Evolutionary conservation across 345 rosid species (phyloP).

Genomic region (Eucalyptus globulus): DNA sequence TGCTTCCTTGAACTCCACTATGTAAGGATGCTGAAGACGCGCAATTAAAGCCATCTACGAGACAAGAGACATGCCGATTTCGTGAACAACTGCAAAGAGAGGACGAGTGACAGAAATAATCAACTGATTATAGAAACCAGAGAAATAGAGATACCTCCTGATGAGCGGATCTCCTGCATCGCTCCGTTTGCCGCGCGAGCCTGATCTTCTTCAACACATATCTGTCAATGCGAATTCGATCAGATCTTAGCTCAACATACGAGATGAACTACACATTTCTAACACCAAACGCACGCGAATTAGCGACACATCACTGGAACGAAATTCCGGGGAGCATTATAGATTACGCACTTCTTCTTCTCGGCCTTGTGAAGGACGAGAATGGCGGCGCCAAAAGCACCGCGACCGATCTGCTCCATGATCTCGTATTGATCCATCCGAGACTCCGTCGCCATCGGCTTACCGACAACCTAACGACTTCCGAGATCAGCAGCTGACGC

Average conservation of each 20-base stretch:
- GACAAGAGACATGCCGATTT: background rate
- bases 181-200: slow-evolving; percentile 90
- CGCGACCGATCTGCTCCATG: slow-evolving; percentile 99
- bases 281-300: background rate
- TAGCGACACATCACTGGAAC: background rate
- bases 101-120: background rate
- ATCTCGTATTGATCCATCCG: slow-evolving; percentile 98
- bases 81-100: background rate
- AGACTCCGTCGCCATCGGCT: slow-evolving; percentile 52
- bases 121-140: background rate
- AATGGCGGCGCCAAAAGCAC: slow-evolving; percentile 98
- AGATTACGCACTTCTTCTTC: slow-evolving; percentile 59
- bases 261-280: background rate
- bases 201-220: slow-evolving; percentile 98
- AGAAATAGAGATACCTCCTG: slow-evolving; percentile 52
- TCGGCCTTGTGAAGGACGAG: slow-evolving; percentile 85
- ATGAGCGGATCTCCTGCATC: slow-evolving; percentile 97
- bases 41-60: slow-evolving; percentile 90
- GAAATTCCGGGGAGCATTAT: background rate
- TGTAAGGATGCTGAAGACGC: slow-evolving; percentile 81
- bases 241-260: background rate
- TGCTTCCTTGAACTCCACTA: slow-evolving; percentile 97
- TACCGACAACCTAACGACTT: background rate
- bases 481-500: background rate
- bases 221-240: slow-evolving; percentile 14